Evolutionary conservation across 805 yeast genomes (phyloP).

Genomic region (Metschnikowia reukaufii): DNA sequence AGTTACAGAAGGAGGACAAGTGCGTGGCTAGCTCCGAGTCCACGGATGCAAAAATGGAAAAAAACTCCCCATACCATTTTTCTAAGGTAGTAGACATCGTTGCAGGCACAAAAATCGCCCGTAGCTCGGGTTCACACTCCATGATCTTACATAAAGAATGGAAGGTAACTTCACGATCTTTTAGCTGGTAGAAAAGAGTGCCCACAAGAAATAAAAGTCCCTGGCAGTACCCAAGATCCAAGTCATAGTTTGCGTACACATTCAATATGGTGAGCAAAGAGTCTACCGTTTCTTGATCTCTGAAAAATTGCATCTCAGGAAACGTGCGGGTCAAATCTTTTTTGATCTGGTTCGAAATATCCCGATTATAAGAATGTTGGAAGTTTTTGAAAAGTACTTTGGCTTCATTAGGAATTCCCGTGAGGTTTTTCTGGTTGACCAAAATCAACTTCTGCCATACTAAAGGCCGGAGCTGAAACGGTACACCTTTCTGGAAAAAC

Average conservation of each 20-base stretch:
- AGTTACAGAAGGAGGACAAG: slow-evolving; percentile 41
- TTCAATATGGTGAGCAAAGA: slow-evolving; percentile 55
- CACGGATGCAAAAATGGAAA: slow-evolving; percentile 38
- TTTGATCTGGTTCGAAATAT: slow-evolving; percentile 44
- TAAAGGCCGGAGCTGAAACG: slow-evolving; percentile 42
- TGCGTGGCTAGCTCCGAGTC: slow-evolving; percentile 46
- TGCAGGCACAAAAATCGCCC: slow-evolving; percentile 48
- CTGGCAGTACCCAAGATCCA: slow-evolving; percentile 68
- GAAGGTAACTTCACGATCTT: slow-evolving; percentile 43
- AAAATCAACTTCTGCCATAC: slow-evolving; percentile 45
- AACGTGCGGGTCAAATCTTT: slow-evolving; percentile 63
- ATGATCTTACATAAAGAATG: slow-evolving; percentile 55
- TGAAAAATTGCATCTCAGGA: slow-evolving; percentile 52
- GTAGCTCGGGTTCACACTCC: slow-evolving; percentile 55
- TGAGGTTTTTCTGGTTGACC: slow-evolving; percentile 27
- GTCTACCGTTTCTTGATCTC: slow-evolving; percentile 40
- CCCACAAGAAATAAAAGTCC: slow-evolving; percentile 65
- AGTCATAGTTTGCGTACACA: slow-evolving; percentile 63
- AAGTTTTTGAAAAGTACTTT: slow-evolving; percentile 36
- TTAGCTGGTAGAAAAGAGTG: slow-evolving; percentile 46
- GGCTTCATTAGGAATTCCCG: slow-evolving; percentile 36
- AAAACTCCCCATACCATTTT: slow-evolving; percentile 53
- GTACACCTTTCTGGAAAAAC: slow-evolving; percentile 45
- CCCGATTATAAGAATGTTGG: slow-evolving; percentile 43
- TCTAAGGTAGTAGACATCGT: slow-evolving; percentile 56